Evolutionary conservation across 371 early-diverging fungal species (phyloP), one percentile per base, ranked within the genome.

Genomic region (Gilbertella persicaria): DNA sequence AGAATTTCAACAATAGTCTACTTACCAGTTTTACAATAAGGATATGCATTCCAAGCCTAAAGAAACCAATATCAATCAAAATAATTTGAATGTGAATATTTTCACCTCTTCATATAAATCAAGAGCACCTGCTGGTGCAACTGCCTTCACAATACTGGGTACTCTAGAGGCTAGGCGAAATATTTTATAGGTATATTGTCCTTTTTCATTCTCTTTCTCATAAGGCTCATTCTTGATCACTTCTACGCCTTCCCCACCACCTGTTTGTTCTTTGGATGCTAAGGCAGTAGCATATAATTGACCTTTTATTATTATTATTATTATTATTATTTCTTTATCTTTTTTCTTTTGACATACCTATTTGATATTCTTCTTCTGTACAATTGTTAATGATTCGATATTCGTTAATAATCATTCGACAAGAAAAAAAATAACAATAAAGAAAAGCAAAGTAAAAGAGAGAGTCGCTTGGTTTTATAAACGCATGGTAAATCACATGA

Each of bases 41-140:
- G 91, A 62, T 88, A 91, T 20, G 87, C 91, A 62, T 91, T 91
- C 91, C 91, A 91, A 33, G 91, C 91, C 70, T 73, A 62, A 28
- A 39, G 17, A n/a, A 6, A 46, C 19, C 42, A n/a, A 33, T 29
- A 45, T 17, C 20, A 47, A 6, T 28, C 8, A 12, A 45, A 24
- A 33, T 14, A 33, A 19, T 4, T 20, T 45, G 4, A 38, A 17
- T 14, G 4, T 5, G 7, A n/a, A n/a, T n/a, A 25, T 55, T n/a
- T 41, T 29, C 53, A 60, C 66, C 61, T 83, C 83, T 55, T 88
- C 88, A 67, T 86, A 78, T 33, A 87, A 68, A 50, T 79, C 78
- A 53, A 87, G 76, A 6, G 86, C 67, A 20, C 80, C 85, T 46
- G 77, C 73, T n/a, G 88, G 87, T 43, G 79, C 74, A 25, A 88